Conservation (phyloP, 1,139 yeast genomes). For the Blastobotrys ciferrii region DNA sequence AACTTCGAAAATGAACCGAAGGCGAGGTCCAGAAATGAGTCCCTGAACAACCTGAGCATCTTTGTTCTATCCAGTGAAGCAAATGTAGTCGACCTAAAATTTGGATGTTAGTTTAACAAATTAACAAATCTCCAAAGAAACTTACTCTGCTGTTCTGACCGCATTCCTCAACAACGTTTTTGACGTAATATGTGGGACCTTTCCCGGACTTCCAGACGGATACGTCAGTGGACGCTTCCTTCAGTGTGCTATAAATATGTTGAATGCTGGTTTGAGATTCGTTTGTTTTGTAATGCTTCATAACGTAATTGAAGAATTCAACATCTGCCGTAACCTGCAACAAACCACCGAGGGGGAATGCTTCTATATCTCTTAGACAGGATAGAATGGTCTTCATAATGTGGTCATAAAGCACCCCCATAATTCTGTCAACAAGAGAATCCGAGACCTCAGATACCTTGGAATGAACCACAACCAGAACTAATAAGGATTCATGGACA, state of each 20-base stretch:
- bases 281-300: conserved; percentile 33
- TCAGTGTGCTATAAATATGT: conserved; percentile 32
- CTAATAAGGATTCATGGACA: conserved; percentile 50
- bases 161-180: conserved; percentile 23
- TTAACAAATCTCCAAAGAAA: background rate
- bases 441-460: conserved; percentile 50
- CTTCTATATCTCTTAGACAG: conserved; percentile 42
- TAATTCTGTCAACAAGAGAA: conserved; percentile 43
- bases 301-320: conserved; percentile 38
- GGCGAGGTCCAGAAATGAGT: too few species aligned
- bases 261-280: conserved; percentile 34
- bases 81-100: background rate
- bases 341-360: conserved; percentile 38
- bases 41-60: too few species aligned
- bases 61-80: background rate
- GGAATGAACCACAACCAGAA: conserved; percentile 53
- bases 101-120: background rate
- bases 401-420: conserved; percentile 48
- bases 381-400: conserved; percentile 45
- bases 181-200: conserved; percentile 30
- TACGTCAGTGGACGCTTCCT: conserved; percentile 28
- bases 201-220: conserved; percentile 28
- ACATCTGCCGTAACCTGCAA: conserved; percentile 42
- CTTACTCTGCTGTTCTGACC: conserved; percentile 1
- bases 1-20: too few species aligned